A percentile compares a stretch with the other conserved stretches of the same genome.
Conservation (phyloP, 148 eudicot genomes). For the Persicaria maculosa region DNA sequence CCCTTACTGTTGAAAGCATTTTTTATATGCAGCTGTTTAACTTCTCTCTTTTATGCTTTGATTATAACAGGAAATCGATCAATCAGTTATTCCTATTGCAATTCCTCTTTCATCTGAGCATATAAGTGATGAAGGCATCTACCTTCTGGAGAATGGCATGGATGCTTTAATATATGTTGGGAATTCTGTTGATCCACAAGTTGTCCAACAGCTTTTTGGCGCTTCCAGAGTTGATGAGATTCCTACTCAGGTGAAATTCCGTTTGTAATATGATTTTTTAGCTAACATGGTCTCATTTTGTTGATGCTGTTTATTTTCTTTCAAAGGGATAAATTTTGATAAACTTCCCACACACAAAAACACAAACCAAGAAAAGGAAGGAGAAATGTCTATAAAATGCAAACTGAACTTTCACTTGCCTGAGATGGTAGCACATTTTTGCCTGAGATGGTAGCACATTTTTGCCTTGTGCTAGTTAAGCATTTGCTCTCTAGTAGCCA, state of each 20-base stretch:
- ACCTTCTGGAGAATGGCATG: constrained; percentile 91
- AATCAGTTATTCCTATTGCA: constrained; percentile 48
- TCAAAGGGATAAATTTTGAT: background rate
- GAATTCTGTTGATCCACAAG: constrained; percentile 51
- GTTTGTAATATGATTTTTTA: background rate
- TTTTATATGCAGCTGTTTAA: background rate
- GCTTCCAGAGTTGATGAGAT: constrained; percentile 58
- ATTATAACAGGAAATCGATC: constrained; percentile 50
- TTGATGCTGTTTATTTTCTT: background rate
- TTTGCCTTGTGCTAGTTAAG: background rate
- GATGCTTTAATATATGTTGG: constrained; percentile 80
- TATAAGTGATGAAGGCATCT: constrained; percentile 66
- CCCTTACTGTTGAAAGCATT: background rate
- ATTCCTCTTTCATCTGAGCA: constrained; percentile 93
- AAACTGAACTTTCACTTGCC: background rate
- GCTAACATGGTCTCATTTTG: background rate
- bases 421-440: background rate
- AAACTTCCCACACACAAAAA: background rate
- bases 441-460: too few relatives aligned
- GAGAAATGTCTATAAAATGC: background rate
- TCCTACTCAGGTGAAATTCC: constrained; percentile 53
- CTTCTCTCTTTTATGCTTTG: constrained; percentile 6
- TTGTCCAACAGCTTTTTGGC: constrained; percentile 55
- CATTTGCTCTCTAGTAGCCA: too few relatives aligned
- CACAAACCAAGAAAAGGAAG: background rate